Evolutionary conservation across 176 grass and related monocot species (phyloP), one percentile per base, ranked within the genome.

Genomic region (Poa pratensis): DNA sequence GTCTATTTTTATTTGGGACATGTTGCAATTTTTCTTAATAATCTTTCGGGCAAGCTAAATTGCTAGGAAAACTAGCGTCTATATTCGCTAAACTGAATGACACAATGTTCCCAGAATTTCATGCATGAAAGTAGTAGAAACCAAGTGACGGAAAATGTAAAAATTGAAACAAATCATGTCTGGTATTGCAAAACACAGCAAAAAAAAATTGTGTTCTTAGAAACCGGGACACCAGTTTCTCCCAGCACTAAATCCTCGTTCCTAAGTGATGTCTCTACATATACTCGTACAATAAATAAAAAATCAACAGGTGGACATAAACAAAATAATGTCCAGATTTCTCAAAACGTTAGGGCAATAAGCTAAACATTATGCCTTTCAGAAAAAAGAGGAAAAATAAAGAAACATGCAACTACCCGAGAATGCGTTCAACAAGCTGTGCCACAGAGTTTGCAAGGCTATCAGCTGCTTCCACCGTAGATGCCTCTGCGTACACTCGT

Each of bases 401-500:
- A 37, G 10, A 26, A 69, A 42, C 28, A 32, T 40, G 8, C 43
- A 54, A 71, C 62, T 75, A 82, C 59, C 96, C 87, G 2, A 95
- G 93, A 60, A 94, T 64, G 35, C 54, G 78, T 77, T 85, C 87
- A 45, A 98, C 91, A 85, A 87, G 87, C 52, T 77, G 77, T 28
- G 81, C 93, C 74, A 94, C 93, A 42, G 81, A 90, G 64, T 81
- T 84, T 68, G 93, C 91, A 75, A 98, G 93, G 80, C 68, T 54
- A 18, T 94, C 87, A 23, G 96, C 91, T 83, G 91, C 87, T 82
- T 90, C 91, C 85, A 86, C 78, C 3, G 83, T 92, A 63, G 89
- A 89, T 24, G 92, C 89, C 89, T 98, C 96, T 15, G 96, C 93
- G 53, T 98, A 98, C 9, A 98, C 94, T 42, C 93, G 88, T 26